Base-by-base conservation (phyloP, 139 green algal species). In the Protoeuglena noctilucae region DNA sequence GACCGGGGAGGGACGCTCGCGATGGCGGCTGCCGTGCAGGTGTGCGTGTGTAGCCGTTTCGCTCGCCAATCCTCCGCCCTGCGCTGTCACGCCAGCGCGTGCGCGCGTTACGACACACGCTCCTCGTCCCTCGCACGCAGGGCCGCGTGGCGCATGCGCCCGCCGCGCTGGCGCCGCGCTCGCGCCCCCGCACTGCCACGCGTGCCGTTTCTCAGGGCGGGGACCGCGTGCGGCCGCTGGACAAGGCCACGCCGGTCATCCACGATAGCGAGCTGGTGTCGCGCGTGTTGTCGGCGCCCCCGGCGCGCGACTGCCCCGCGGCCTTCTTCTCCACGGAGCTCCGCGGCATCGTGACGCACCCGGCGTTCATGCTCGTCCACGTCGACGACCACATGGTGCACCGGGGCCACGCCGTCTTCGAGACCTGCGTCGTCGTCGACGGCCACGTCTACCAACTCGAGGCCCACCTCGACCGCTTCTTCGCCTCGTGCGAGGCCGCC, bases 341-440 rank as follows among this genome's bases (percentile, higher is more conserved):
- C n/a, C 75, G 76, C 25, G 85, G 82, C 54, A 90, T 94, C 26
- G 62, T 82, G 0, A 87, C 70, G 1, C 69, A 94, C 25, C 80
- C 85, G 0, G 69, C 62, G 4, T 58, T 83, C 18, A 87, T 93
- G 74, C 45, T 83, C 3, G 49, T 91, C 24, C 67, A 74, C 50
- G 56, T 92, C 17, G 84, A 95, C 62, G 89, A 97, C 62, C 82
- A 92, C 63, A 79, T 94, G 68, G 64, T 89, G 12, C 77, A 90
- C 66, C 61, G 76, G 7, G 88, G 88, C 6, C 78, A 95, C 48
- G 80, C 57, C 19, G 78, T 94, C 5, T 86, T 84, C 57, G 88
- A 96, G 49, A 83, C 72, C 0, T 75, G 69, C 0, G 29, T 74
- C 0, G 58, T 93, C 9, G 40, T 60, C 1, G 56, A 85, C 1